Conservation (phyloP, 345 rosid genomes). For the thale cress (Arabidopsis thaliana) region TAIR10.1 NC_003076.8:5983501-5984000, state of each 20-base stretch:
- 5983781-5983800: not conserved
- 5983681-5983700: constrained; percentile 4
- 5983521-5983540: constrained; percentile 29
- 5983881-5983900: too few relatives aligned
- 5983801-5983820: not conserved
- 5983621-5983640: constrained; percentile 19
- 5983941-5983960: too few relatives aligned
- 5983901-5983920: too few relatives aligned
- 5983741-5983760: constrained; percentile 22
- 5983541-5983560: constrained; percentile 16
- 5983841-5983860: too few relatives aligned
- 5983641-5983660: constrained; percentile 9
- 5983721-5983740: constrained; percentile 2
- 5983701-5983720: constrained; percentile 31
- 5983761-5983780: constrained; percentile 14
- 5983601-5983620: constrained; percentile 30
- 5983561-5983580: constrained; percentile 13
- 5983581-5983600: not conserved
- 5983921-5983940: too few relatives aligned
- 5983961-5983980: constrained; percentile 47
- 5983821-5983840: not conserved
- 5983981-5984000: constrained; percentile 53
- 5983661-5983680: not conserved
- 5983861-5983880: too few relatives aligned
- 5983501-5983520: constrained; percentile 37